phyloP scores from a whole-genome alignment of 306 rosid species.

The Carpinus fangiana region DNA sequence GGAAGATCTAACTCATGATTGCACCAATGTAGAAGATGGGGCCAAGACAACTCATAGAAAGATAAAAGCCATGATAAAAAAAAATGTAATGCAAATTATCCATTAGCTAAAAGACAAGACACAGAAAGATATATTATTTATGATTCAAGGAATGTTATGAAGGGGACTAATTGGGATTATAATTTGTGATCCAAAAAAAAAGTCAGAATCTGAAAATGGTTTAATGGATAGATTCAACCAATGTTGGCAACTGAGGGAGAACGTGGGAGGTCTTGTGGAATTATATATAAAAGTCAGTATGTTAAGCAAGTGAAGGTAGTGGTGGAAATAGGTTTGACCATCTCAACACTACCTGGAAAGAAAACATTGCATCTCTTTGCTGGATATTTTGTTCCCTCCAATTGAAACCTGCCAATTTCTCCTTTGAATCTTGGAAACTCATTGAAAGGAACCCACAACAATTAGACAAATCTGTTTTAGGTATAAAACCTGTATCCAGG shows the following conservation, averaged over 20 bases:
- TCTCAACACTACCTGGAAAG: constrained; percentile 16
- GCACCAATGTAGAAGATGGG: background rate
- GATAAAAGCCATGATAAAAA: background rate
- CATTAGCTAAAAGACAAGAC: background rate
- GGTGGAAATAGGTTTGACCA: constrained; percentile 16
- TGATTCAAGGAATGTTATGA: background rate
- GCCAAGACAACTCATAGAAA: background rate
- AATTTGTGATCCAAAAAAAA: background rate
- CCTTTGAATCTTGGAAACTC: background rate
- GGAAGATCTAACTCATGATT: background rate
- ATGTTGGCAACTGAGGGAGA: constrained; percentile 28
- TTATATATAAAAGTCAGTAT: background rate
- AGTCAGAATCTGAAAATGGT: constrained; percentile 3
- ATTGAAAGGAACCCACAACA: background rate
- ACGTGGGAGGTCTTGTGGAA: constrained; percentile 33
- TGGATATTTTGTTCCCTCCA: background rate
- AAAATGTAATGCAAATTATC: background rate
- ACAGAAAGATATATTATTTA: background rate
- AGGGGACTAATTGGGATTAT: background rate
- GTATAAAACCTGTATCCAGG: background rate
- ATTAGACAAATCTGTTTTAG: background rate
- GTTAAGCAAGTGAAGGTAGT: constrained; percentile 1
- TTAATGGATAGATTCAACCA: background rate
- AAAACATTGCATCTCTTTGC: background rate
- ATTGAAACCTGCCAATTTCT: background rate